Evolutionary conservation across 345 rosid genomes (phyloP).

Genomic region (Melastoma malabathricum): DNA sequence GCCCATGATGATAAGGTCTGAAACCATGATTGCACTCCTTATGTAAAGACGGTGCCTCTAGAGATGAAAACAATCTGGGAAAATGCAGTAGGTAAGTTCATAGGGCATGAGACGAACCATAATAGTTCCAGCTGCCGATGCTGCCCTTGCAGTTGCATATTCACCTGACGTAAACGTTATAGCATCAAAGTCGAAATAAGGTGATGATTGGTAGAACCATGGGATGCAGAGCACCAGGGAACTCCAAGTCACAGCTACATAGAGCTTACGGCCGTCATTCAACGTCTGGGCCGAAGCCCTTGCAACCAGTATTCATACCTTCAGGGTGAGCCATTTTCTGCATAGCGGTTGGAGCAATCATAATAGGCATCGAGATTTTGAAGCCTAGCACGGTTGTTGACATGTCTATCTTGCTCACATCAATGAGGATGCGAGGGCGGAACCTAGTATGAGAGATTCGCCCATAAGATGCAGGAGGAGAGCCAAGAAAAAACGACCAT

Average conservation of each 20-base stretch:
- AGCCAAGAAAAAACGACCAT: neutral
- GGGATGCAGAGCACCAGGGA: too few relatives aligned
- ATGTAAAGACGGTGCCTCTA: neutral
- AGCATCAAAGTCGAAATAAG: neutral
- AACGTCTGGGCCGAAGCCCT: too few relatives aligned
- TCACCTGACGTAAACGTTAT: slow-evolving; percentile 45
- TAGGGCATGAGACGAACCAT: slow-evolving; percentile 35
- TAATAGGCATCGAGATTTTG: slow-evolving; percentile 84
- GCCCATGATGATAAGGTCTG: slow-evolving; percentile 92
- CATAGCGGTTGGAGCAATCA: slow-evolving; percentile 92
- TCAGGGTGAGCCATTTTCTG: slow-evolving; percentile 98
- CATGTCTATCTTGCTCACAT: slow-evolving; percentile 72
- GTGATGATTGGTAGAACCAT: too few relatives aligned
- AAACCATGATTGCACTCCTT: slow-evolving; percentile 3
- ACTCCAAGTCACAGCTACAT: too few relatives aligned
- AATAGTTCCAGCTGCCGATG: slow-evolving; percentile 75
- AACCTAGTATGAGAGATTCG: slow-evolving; percentile 25
- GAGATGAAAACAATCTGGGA: neutral
- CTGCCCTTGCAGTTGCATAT: slow-evolving; percentile 85
- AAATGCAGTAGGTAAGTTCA: neutral
- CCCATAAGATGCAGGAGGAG: neutral
- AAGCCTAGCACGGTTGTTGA: slow-evolving; percentile 66
- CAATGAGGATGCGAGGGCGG: slow-evolving; percentile 75
- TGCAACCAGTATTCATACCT: slow-evolving; percentile 18
- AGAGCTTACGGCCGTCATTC: too few relatives aligned